Conservation (phyloP, 2,329 filamentous ascomycete species). For the Colletotrichum cereale region DNA sequence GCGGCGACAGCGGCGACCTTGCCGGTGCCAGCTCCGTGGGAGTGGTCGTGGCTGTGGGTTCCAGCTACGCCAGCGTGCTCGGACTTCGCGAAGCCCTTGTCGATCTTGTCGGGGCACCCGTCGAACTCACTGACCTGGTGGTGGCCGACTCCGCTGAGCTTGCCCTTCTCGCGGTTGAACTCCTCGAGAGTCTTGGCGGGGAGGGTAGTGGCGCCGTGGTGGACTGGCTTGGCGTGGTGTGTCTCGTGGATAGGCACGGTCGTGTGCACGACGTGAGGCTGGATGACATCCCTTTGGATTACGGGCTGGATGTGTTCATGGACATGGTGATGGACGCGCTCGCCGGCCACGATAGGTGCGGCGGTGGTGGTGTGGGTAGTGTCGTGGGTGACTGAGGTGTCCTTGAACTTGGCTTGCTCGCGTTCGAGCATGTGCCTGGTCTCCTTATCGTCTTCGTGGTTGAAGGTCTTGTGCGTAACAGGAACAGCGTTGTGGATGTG, state of each 20-base stretch:
- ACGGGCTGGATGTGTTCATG: slow-evolving; percentile 79
- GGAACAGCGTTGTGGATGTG: slow-evolving; percentile 70
- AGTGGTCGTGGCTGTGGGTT: not conserved
- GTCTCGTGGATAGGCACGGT: slow-evolving; percentile 79
- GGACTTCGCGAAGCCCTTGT: slow-evolving; percentile 42
- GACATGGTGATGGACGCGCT: slow-evolving; percentile 59
- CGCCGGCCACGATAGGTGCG: slow-evolving; percentile 46
- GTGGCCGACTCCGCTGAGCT: slow-evolving; percentile 57
- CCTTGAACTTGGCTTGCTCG: slow-evolving; percentile 58
- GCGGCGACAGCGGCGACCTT: slow-evolving; percentile 5
- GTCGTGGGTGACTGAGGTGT: slow-evolving; percentile 46
- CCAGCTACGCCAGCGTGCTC: slow-evolving; percentile 7
- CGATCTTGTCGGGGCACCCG: slow-evolving; percentile 67
- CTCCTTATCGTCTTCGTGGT: slow-evolving; percentile 68
- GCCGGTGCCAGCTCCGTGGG: not conserved
- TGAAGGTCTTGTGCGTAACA: slow-evolving; percentile 71
- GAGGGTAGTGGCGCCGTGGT: slow-evolving; percentile 74
- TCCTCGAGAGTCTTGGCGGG: slow-evolving; percentile 75
- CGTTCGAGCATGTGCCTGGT: slow-evolving; percentile 60
- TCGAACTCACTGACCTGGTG: slow-evolving; percentile 56
- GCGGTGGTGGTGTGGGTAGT: slow-evolving; percentile 46
- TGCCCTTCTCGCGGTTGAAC: slow-evolving; percentile 66
- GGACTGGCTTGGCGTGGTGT: slow-evolving; percentile 75
- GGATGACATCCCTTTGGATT: slow-evolving; percentile 76
- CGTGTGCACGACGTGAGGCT: slow-evolving; percentile 77